These are phyloP conservation scores for Heliamphora pulchella DNA, from an alignment of 179 eudicot species.

Conservation along the genomic window DNA sequence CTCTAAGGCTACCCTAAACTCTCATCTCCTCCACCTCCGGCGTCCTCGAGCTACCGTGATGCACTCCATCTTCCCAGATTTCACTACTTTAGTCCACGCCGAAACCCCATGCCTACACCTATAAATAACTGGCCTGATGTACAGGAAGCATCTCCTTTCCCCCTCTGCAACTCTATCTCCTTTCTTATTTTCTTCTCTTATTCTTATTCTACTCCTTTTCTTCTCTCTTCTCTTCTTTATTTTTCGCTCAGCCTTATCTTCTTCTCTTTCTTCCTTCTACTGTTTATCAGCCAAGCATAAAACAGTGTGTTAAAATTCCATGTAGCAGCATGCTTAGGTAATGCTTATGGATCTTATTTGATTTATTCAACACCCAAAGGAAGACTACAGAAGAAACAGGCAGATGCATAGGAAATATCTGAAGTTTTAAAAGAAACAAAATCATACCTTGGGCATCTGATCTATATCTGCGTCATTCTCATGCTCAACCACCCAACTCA, in stretches of 20 bases:
- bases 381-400: neutral
- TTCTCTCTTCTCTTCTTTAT: neutral
- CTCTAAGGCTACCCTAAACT: too few relatives aligned
- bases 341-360: neutral
- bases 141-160: too few relatives aligned
- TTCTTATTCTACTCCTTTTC: neutral
- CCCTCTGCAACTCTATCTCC: too few relatives aligned
- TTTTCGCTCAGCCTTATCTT: neutral
- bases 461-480: slow-evolving; percentile 89
- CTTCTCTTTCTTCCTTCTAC: neutral
- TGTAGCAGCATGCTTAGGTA: slow-evolving; percentile 8
- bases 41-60: too few relatives aligned
- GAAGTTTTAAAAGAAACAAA: neutral
- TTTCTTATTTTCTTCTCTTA: neutral
- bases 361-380: neutral
- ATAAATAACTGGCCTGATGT: too few relatives aligned
- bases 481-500: slow-evolving; percentile 92
- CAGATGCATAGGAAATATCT: neutral
- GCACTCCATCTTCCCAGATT: too few relatives aligned
- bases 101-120: too few relatives aligned
- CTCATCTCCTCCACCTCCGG: too few relatives aligned
- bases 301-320: neutral
- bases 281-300: neutral
- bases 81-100: too few relatives aligned
- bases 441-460: slow-evolving; percentile 72